A percentile compares a stretch with the other conserved stretches of the same genome.
phyloP scores from a whole-genome alignment of 495 filamentous ascomycete genomes.

The Hypoxylon intermedium region DNA sequence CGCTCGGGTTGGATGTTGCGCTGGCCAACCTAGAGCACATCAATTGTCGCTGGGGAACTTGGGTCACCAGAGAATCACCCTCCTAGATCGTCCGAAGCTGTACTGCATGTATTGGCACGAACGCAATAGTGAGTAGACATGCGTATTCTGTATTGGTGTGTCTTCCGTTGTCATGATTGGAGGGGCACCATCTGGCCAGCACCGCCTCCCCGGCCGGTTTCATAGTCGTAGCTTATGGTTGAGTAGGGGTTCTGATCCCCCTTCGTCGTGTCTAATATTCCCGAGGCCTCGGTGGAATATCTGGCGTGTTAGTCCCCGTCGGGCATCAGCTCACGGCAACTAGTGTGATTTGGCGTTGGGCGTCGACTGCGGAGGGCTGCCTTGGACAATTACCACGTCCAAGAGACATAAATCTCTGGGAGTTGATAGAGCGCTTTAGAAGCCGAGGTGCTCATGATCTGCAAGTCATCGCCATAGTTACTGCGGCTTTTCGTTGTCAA shows the following conservation, averaged over 20 bases:
- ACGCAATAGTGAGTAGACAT: conserved; percentile 17
- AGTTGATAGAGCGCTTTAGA: background rate
- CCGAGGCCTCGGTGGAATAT: conserved; percentile 13
- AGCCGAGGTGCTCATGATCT: conserved; percentile 10
- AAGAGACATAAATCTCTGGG: background rate
- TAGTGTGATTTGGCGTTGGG: conserved; percentile 33
- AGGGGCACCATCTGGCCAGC: conserved; percentile 11
- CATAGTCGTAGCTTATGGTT: conserved; percentile 21
- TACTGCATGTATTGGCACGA: conserved; percentile 22
- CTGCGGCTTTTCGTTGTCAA: background rate
- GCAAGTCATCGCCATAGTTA: conserved; percentile 1
- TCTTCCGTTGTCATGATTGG: conserved; percentile 25
- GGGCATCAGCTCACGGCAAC: conserved; percentile 30
- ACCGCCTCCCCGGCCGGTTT: conserved; percentile 13
- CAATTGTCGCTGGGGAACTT: conserved; percentile 11
- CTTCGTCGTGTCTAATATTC: conserved; percentile 11
- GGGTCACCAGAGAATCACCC: conserved; percentile 7
- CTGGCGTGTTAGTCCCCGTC: conserved; percentile 26
- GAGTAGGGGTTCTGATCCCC: conserved; percentile 3
- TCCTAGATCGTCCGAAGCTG: conserved; percentile 29
- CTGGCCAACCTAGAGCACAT: conserved; percentile 11
- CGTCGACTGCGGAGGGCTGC: conserved; percentile 23
- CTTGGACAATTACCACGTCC: background rate
- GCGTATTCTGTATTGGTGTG: conserved; percentile 12
- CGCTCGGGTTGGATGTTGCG: conserved; percentile 10